Base-by-base conservation (phyloP, 306 rosid genomes). In the Parietaria judaica region DNA sequence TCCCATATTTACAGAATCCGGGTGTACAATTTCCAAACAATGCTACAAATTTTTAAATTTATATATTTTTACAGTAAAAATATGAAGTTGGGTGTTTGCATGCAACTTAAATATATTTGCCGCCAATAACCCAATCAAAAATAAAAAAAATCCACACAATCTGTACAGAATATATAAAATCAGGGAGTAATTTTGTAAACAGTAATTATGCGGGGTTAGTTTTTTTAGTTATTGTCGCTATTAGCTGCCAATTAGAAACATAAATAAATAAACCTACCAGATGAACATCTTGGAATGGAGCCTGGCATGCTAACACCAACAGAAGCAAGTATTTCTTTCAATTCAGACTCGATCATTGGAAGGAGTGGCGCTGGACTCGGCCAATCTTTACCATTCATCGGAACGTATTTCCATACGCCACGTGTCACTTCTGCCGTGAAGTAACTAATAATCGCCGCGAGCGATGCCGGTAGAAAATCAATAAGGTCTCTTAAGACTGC, bases 361-460 rank as follows among this genome's bases (percentile, higher is more conserved):
- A 88, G 82, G 70, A 70, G 73, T 50, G 81, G 84, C 8, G 89
- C 87, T 61, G 94, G 96, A 79, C 94, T 88, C 36, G 96, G 96
- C 96, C 96, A 88, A 60, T 88, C 96, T 35, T 52, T 76, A 84
- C 94, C 96, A 78, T 88, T 88, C 96, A 88, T 88, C 43, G 79
- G 73, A 74, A 79, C 96, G 36, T 68, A 76, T 71, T 84, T 88
- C 96, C 96, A 88, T 65, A 88, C 79, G 49, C 96, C 96, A 34
- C 87, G 82, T 50, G 87, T 84, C 61, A 84, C 78, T 82, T 88
- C 96, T 66, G 94, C 84, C 45, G 89, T 68, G 80, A 88, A 88
- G 78, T 82, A 88, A 67, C 87, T 84, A 58, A 85, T 73, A 66
- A 84, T 83, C 50, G 85, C 72, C 44, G 86, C 87, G 59, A 88